Base-by-base conservation (phyloP, 805 yeast species). In the Candida verbasci region DNA sequence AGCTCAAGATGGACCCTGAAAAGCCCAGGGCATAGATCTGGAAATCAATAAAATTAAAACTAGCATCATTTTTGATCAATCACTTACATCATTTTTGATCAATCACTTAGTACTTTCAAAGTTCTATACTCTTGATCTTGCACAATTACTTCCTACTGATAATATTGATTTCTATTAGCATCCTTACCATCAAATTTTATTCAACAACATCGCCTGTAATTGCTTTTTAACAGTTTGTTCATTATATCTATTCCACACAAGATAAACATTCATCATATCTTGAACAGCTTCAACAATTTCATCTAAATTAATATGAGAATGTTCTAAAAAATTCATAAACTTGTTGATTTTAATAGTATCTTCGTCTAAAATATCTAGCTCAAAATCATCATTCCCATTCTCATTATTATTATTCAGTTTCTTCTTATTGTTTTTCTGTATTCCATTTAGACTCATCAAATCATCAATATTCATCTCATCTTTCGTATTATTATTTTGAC, bases 171-270 rank as follows among this genome's bases (percentile, higher is more conserved):
- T n/a, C n/a, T n/a, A n/a, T n/a, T n/a, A n/a, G n/a, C n/a, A n/a
- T n/a, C n/a, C n/a, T n/a, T n/a, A n/a, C n/a, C n/a, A n/a, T n/a
- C 14, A 37, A 12, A 31, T 24, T 20, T 67, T 47, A 27, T 54
- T 56, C 29, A 65, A 41, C 21, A 68, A 46, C 71, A 67, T 65
- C 29, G 49, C 42, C 40, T 72, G 78, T 11, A 76, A 52, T 2
- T 70, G 64, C 42, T 70, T 72, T 40, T 76, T 70, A 14, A 78
- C 73, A 44, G 64, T 56, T 22, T 65, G 68, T 53, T 86, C 96
- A 49, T 85, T 86, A 51, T 85, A 88, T n/a, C 76, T 56, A 45
- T 84, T 87, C 96, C 97, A 89, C 6, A 77, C 72, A 32, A 86
- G 89, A 54, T 89, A 91, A 3, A 89, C 58, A 3, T 84, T 78